Base-by-base conservation (phyloP, 192 early-diverging fungal genomes). In the Gryganskiella cystojenkinii region DNA sequence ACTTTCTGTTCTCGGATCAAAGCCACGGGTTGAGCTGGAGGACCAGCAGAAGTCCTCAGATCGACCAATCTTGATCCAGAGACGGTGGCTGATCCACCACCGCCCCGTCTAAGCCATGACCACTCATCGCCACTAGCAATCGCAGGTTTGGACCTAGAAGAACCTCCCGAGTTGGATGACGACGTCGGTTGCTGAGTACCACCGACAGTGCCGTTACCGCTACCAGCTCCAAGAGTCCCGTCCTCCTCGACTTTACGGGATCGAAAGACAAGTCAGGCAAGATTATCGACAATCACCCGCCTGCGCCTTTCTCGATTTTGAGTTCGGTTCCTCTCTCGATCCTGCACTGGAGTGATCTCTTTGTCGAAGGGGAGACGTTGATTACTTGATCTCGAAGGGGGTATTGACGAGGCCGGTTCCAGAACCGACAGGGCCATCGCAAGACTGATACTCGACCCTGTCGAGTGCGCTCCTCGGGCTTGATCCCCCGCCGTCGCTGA, bases 241-340 rank as follows among this genome's bases (percentile, higher is more conserved):
- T 13, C 47, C 28, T 5, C 14, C 5, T 56, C 46, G 4, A 57
- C 55, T 9, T 63, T 30, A 6, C 65, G 59, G 25, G 73, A 51
- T 27, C 73, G 59, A 30, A 76, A 76, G 0, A 76, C 65, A 5
- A 68, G 25, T 0, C 45, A 24, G 5, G 73, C 42, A 33, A 76
- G 51, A 33, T 37, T 50, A 7, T 76, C 65, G 3, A 76, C 2
- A 33, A 68, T 63, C 0, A 30, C 53, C n/a, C 51, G 28, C 44
- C 73, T 64, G 40, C 57, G 58, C 17, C 63, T 55, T 47, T 44
- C 37, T 15, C 56, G 62, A 9, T 5, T 56, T n/a, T n/a, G n/a
- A 44, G 2, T 37, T 44, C 19, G 22, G 25, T 22, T 4, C 60
- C 25, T n/a, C 50, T 22, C 31, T 22, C 19, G 47, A 20, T 50